Evolutionary conservation across 139 green algal genomes (phyloP).

Genomic region (Tetradesmus lagerheimii): DNA sequence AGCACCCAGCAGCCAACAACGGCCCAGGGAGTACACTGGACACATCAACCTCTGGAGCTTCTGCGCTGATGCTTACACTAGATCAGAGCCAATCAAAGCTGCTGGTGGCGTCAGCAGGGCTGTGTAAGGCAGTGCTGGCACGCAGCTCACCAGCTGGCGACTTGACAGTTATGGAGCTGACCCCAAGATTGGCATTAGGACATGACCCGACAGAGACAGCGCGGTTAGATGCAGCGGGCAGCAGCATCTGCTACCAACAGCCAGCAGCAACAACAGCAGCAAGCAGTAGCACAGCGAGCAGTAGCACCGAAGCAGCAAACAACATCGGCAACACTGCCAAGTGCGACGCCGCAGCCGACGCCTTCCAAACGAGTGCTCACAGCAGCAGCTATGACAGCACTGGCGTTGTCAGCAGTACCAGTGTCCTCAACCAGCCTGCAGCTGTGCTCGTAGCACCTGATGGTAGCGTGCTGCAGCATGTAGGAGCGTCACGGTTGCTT

Average conservation of each 20-base stretch:
- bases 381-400: too few species aligned
- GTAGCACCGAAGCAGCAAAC: neutral
- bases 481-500: conserved; percentile 10
- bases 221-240: conserved; percentile 26
- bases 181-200: neutral
- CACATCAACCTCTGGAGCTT: conserved; percentile 16
- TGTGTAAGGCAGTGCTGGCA: conserved; percentile 22
- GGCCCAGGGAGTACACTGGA: neutral
- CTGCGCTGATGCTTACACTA: neutral
- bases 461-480: neutral
- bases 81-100: neutral
- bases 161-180: conserved; percentile 31
- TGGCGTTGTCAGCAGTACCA: neutral
- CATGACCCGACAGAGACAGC: conserved; percentile 11
- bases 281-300: neutral
- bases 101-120: conserved; percentile 25
- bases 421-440: neutral
- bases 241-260: conserved; percentile 24
- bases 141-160: neutral
- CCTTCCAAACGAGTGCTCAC: too few species aligned
- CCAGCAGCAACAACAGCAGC: neutral
- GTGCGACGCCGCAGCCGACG: neutral
- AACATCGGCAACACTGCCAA: neutral
- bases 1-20: neutral
- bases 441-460: conserved; percentile 17